Evolutionary conservation across 495 filamentous ascomycete species (phyloP).

Genomic region (Glarea lozoyensis): DNA sequence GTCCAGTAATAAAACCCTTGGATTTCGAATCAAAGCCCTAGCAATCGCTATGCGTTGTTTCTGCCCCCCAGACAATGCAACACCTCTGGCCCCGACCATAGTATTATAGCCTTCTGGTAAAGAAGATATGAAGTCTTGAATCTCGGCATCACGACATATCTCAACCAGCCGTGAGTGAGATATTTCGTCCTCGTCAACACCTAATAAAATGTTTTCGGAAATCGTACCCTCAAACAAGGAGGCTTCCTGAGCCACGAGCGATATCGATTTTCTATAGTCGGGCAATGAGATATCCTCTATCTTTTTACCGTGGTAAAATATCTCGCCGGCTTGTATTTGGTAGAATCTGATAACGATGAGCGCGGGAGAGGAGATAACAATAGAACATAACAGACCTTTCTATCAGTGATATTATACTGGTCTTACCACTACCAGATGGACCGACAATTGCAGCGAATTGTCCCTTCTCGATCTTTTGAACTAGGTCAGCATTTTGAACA

Average conservation of each 20-base stretch:
- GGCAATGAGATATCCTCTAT: conserved; percentile 33
- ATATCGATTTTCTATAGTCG: conserved; percentile 42
- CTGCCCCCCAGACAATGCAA: conserved; percentile 67
- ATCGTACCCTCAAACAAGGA: conserved; percentile 50
- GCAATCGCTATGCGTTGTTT: conserved; percentile 69
- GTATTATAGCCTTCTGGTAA: conserved; percentile 47
- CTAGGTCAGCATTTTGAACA: conserved; percentile 1
- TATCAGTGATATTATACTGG: conserved; percentile 53
- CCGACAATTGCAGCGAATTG: conserved; percentile 64
- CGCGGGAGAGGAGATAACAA: conserved; percentile 40
- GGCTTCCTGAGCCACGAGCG: conserved; percentile 55
- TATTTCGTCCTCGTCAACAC: conserved; percentile 33
- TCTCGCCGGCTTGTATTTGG: conserved; percentile 36
- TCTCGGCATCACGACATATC: conserved; percentile 47
- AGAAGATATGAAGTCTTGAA: conserved; percentile 48
- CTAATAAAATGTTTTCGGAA: conserved; percentile 52
- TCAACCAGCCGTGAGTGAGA: conserved; percentile 39
- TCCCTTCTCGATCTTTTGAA: conserved; percentile 49
- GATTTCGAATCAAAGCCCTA: conserved; percentile 64
- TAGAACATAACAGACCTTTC: conserved; percentile 26
- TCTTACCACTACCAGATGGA: conserved; percentile 59
- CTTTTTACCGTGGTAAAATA: conserved; percentile 40
- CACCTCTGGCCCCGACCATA: conserved; percentile 50
- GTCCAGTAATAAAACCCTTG: conserved; percentile 61
- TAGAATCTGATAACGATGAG: conserved; percentile 51